Evolutionary conservation across 1,284 basidiomycete species (phyloP), one percentile per base, ranked within the genome.

Genomic region (Leccinum colubrinum): DNA sequence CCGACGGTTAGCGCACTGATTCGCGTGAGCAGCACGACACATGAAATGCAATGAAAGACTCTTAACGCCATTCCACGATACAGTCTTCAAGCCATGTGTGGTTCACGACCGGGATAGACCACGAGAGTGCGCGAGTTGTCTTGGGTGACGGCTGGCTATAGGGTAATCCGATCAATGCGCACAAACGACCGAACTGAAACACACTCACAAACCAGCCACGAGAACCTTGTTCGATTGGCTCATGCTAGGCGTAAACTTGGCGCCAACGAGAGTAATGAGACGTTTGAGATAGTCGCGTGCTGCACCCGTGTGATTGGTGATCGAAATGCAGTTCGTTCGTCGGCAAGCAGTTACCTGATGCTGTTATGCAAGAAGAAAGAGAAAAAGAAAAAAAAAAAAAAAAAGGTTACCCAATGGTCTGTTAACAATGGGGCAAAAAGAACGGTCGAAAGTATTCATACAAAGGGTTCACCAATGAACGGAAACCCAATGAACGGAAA

Each of bases 61-160:
- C 69, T 55, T 48, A 73, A 73, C 64, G 79, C 94, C 94, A 95
- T 56, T 86, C 81, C 17, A 86, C 75, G 68, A 94, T 92, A 72
- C 91, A 95, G 65, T 94, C 91, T 72, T 96, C 94, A 6, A 97
- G 80, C 91, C 94, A 97, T 0, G 84, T 81, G 68, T 97, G 95
- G 67, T 95, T 95, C 12, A 96, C 90, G 61, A 95, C 79, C 0
- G 93, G 90, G 62, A 96, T 91, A 1, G 83, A 84, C 94, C 94
- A 96, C 0, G 85, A 79, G 8, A 80, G 78, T 0, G 93, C 93
- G 69, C 90, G 90, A 6, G 78, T 76, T 0, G 90, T 86, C 57
- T 67, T 69, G 6, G 67, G 65, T 3, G 68, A 70, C 3, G 64
- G 65, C 35, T 66, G 66, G 59, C 70, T 77, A 41, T n/a, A 22